Evolutionary conservation across 2,329 filamentous ascomycete genomes (phyloP).

Genomic region (Coleophoma crateriformis): DNA sequence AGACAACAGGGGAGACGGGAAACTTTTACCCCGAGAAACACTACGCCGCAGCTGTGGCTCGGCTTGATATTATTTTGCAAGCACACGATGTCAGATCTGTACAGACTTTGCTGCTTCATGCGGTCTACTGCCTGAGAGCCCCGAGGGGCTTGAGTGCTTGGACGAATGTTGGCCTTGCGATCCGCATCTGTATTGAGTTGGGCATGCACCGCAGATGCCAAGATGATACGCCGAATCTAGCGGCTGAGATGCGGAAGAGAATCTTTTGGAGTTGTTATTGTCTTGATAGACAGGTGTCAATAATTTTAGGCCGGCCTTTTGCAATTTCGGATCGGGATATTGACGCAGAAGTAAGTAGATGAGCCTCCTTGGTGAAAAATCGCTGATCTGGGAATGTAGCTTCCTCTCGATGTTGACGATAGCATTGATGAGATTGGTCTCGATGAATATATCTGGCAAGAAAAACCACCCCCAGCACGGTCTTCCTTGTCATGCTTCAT

Average conservation of each 20-base stretch:
- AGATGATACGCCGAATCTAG: conserved; percentile 1
- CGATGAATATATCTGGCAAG: too few relatives aligned
- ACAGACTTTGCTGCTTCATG: conserved; percentile 26
- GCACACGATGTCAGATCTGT: conserved; percentile 27
- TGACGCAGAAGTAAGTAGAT: conserved; percentile 19
- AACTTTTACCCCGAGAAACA: conserved; percentile 24
- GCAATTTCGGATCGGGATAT: conserved; percentile 29
- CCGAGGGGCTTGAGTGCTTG: conserved; percentile 29
- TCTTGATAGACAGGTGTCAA: conserved; percentile 27
- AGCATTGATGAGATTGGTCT: too few relatives aligned
- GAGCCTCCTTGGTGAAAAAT: neutral
- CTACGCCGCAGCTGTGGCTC: conserved; percentile 23
- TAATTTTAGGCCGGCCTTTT: conserved; percentile 25
- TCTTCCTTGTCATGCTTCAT: too few relatives aligned
- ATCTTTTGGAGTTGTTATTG: conserved; percentile 30
- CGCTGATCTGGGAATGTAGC: too few relatives aligned
- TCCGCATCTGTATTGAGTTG: conserved; percentile 17
- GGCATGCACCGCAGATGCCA: conserved; percentile 7
- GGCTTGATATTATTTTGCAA: conserved; percentile 27
- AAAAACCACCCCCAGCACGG: too few relatives aligned
- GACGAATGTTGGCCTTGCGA: conserved; percentile 24
- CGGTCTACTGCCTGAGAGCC: conserved; percentile 27
- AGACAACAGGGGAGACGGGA: conserved; percentile 24
- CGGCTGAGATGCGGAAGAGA: conserved; percentile 22
- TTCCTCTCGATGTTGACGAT: too few relatives aligned